Base-by-base conservation (phyloP, 495 filamentous ascomycete species). In the Neurospora sp. region DNA sequence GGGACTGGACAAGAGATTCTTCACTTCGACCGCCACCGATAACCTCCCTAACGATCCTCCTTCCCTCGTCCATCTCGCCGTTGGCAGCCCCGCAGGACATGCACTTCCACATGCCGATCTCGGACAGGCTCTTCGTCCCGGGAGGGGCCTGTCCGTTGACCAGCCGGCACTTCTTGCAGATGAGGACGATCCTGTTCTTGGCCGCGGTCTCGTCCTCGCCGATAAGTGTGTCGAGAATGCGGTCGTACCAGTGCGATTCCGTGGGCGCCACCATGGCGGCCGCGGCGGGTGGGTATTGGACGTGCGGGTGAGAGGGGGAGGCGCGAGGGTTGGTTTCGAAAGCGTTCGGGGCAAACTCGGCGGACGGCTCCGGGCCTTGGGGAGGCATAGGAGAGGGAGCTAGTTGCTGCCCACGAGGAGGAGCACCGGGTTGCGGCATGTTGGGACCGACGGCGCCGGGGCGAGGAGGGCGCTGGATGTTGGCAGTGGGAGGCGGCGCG, bases 71-170 rank as follows among this genome's bases (percentile, higher is more conserved):
- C 39, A 85, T 89, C 76, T 90, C 87, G 2, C 95, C 94, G 80
- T 99, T 99, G 86, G 87, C 88, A n/a, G 89, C 85, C 1, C 92
- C 90, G 77, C 96, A 99, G 59, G 88, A 90, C 73, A 90, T 91
- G 83, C 96, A 99, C 71, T 91, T 90, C 96, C 96, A 99, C 76
- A 85, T 87, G 11, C 95, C 96, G 1, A 99, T 80, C 59, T 97
- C 95, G 18, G 92, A 88, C 18, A 94, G 83, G 0, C 85, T 89
- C 77, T 89, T 91, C 4, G 91, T 89, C 3, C 96, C 96, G 0
- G 96, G 96, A 12, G 96, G 95, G 3, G 96, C 96, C 78, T 97
- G 95, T 4, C 96, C 96, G 78, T 99, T 99, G 40, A 99, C 95
- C 11, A 98, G 87, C 37, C 93, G 86, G 79, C 96, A 99, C 27